These are phyloP conservation scores for Metschnikowia picachoensis DNA, from an alignment of 805 yeast species.

Conservation along the genomic window DNA sequence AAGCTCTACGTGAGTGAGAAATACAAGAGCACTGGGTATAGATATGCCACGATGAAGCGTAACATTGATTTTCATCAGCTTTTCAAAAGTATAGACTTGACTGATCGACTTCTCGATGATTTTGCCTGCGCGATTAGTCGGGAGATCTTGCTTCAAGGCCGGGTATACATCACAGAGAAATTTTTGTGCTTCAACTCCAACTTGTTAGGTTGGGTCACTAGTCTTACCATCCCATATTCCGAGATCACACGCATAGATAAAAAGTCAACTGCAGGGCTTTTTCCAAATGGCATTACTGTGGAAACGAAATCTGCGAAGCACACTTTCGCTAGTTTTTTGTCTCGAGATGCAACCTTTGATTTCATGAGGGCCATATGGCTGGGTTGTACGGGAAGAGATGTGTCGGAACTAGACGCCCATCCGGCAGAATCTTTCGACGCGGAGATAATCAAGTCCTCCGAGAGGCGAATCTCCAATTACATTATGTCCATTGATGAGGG, in stretches of 20 bases:
- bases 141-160: conserved; percentile 84
- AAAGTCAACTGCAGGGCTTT: conserved; percentile 79
- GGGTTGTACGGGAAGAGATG: conserved; percentile 17
- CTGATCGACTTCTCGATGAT: conserved; percentile 78
- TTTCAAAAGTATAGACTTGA: conserved; percentile 62
- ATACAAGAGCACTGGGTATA: conserved; percentile 53
- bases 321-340: conserved; percentile 81
- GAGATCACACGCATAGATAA: conserved; percentile 76
- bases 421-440: background rate
- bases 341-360: conserved; percentile 74
- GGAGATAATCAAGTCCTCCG: conserved; percentile 2
- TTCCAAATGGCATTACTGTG: conserved; percentile 82
- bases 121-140: conserved; percentile 86
- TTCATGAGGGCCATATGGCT: conserved; percentile 71
- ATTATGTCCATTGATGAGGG: conserved; percentile 18
- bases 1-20: conserved; percentile 55
- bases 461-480: conserved; percentile 13
- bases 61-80: conserved; percentile 72
- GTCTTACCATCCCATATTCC: conserved; percentile 62
- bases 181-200: conserved; percentile 84
- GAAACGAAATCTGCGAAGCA: conserved; percentile 63
- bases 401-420: conserved; percentile 12
- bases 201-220: conserved; percentile 88
- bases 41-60: conserved; percentile 53
- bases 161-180: conserved; percentile 74